Evolutionary conservation across 23 red algal species (phyloP).

Genomic region (Gracilaria domingensis): DNA sequence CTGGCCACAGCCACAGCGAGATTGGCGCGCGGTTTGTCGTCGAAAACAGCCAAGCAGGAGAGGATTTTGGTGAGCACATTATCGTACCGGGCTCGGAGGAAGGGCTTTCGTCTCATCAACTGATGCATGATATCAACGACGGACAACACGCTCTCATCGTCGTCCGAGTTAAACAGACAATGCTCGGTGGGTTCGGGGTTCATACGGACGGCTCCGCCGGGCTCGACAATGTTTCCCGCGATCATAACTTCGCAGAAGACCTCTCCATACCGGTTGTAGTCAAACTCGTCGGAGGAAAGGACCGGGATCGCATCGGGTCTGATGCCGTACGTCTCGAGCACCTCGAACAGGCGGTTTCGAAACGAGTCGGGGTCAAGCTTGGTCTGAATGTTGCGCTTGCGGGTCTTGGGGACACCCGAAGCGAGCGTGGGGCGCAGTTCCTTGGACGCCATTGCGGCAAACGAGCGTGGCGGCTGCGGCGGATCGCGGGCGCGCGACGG

Average conservation of each 20-base stretch:
- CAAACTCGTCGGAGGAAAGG: conserved; percentile 68
- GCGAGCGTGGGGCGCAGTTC: conserved; percentile 83
- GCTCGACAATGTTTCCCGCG: conserved; percentile 89
- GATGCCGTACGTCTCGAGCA: conserved; percentile 65
- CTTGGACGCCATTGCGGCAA: conserved; percentile 81
- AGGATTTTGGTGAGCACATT: conserved; percentile 74
- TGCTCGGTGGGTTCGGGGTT: conserved; percentile 60
- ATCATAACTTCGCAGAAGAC: conserved; percentile 89
- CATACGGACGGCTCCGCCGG: conserved; percentile 71
- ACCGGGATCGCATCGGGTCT: conserved; percentile 38
- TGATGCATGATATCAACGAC: conserved; percentile 85
- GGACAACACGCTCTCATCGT: conserved; percentile 38
- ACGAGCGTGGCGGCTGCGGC: too few species aligned
- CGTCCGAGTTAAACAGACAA: conserved; percentile 65
- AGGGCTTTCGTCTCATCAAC: conserved; percentile 86
- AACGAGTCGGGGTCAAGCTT: conserved; percentile 90
- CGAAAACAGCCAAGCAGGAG: conserved; percentile 66
- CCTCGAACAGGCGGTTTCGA: conserved; percentile 74
- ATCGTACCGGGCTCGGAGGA: conserved; percentile 78
- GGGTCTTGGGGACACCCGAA: conserved; percentile 67
- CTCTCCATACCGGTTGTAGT: conserved; percentile 84
- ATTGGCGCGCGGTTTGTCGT: conserved; percentile 43
- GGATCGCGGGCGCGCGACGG: too few species aligned
- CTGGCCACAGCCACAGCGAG: conserved; percentile 66
- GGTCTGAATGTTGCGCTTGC: conserved; percentile 89